Evolutionary conservation across 148 eudicot species (phyloP), one percentile per base, ranked within the genome.

Genomic region (Limonium bicolor): DNA sequence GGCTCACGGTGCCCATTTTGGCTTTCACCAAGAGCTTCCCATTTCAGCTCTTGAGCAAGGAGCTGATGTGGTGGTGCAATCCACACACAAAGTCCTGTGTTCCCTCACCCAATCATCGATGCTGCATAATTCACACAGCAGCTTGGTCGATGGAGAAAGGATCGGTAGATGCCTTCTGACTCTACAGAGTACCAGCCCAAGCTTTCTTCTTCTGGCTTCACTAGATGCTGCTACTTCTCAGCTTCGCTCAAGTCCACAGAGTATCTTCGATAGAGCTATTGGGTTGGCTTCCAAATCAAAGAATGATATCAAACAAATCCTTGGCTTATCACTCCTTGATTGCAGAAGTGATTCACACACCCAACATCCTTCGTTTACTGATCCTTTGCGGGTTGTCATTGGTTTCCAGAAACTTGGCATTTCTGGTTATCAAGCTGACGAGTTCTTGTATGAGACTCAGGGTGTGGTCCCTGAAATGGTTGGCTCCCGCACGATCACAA

Each of bases 1-100:
- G 63, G 94, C 94, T 56, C 94, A 82, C 36, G 94, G 94, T 15
- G 90, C 88, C 14, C 95, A 84, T 51, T 72, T 84, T 20, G 82
- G 85, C 30, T 76, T 84, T 61, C 95, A 84, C 61, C 62, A 59
- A 11, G 24, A 52, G 19, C 60, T 80, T 17, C 95, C 90, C 20
- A 14, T 14, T 22, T 64, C 95, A 34, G 76, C 95, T 33, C 79
- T 84, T 29, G 47, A 56, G 21, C 90, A 84, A 69, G 88, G 85
- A 4, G 94, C 80, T 33, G 86, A 82, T 63, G 40, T 82, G 16
- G 61, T 56, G 11, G 68, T 78, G 9, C 95, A 84, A 54, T 84
- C 95, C 11, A 84, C 95, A 42, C 95, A 84, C 64, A 84, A 84
- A 51, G 90, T 84, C 3, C 46, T 84, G 34, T 68, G 72, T 57